Evolutionary conservation across 805 yeast species (phyloP).

Genomic region (Saccharomycopsis guyanensis): DNA sequence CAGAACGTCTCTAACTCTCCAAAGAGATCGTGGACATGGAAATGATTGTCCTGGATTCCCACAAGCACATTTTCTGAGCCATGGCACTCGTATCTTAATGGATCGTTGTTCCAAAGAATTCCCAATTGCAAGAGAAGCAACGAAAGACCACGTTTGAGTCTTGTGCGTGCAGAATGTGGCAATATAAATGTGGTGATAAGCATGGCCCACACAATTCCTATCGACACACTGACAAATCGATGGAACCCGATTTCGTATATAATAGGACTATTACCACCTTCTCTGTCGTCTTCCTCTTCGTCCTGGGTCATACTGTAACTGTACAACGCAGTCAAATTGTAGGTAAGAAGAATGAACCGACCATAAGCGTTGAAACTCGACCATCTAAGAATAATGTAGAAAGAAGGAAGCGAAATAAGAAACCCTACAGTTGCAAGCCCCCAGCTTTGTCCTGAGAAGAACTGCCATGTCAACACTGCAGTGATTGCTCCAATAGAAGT

Average conservation of each 20-base stretch:
- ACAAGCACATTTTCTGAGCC: background rate
- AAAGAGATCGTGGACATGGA: conserved; percentile 40
- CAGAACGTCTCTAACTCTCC: conserved; percentile 51
- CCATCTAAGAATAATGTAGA: conserved; percentile 61
- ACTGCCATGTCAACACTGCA: conserved; percentile 54
- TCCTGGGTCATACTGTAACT: conserved; percentile 59
- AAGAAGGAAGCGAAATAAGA: conserved; percentile 33
- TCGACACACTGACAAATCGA: conserved; percentile 61
- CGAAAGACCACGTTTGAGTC: conserved; percentile 58
- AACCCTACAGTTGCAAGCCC: conserved; percentile 44
- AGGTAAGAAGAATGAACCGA: conserved; percentile 63
- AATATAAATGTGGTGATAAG: conserved; percentile 55
- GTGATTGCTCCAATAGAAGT: conserved; percentile 62
- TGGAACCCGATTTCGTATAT: conserved; percentile 72
- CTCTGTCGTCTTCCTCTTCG: conserved; percentile 51
- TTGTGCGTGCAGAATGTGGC: conserved; percentile 69
- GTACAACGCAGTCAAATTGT: conserved; percentile 70
- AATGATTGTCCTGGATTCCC: conserved; percentile 23
- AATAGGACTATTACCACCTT: conserved; percentile 59
- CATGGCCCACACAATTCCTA: conserved; percentile 75
- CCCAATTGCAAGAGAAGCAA: conserved; percentile 76
- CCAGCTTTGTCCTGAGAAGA: conserved; percentile 47
- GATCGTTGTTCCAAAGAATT: conserved; percentile 71
- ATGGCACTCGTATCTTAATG: conserved; percentile 38
- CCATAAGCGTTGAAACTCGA: conserved; percentile 51